Evolutionary conservation across 1,139 yeast species (phyloP), one percentile per base, ranked within the genome.

Genomic region (Nakaseomyces nivariensis): DNA sequence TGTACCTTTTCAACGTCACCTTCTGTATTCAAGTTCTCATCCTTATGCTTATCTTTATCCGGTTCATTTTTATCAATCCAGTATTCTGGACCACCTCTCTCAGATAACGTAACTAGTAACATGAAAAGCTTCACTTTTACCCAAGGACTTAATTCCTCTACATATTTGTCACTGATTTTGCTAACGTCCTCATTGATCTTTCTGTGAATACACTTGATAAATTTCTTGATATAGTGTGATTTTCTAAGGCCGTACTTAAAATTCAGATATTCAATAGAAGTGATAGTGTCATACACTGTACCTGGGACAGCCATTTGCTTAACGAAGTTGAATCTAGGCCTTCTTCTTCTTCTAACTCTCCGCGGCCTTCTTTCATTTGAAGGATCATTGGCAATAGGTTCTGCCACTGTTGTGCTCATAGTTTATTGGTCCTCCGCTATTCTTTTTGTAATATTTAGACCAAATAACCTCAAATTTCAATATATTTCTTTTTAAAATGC

Each of bases 1-100:
- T 37, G 38, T 5, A 38, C 33, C 24, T 36, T 45, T 7, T 25
- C 34, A 31, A 48, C 13, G 45, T 49, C 43, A 41, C 43, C 43
- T 36, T 29, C 31, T 47, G 43, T 26, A 31, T 37, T 47, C 31
- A 47, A 6, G 9, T 29, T 29, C 9, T 45, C 37, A 25, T 38
- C 25, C 24, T 29, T 43, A 34, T 37, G 40, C 26, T 45, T 34
- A 29, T 48, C 51, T 10, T 49, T 49, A 22, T 52, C 52, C 25
- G 51, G 52, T 7, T 58, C 62, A 31, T 56, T 60, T 48, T 62
- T 60, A 43, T 64, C 67, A 46, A 59, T 38, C 67, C 68, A 64
- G 47, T 65, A 65, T 43, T 65, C 68, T 3, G 68, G 67, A 0
- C 68, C 68, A 43, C 68, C 68, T 49, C 64, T 57, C 47, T 65